Evolutionary conservation across 2,329 filamentous ascomycete species (phyloP), one percentile per base, ranked within the genome.

Genomic region (Sporothrix schenckii): DNA sequence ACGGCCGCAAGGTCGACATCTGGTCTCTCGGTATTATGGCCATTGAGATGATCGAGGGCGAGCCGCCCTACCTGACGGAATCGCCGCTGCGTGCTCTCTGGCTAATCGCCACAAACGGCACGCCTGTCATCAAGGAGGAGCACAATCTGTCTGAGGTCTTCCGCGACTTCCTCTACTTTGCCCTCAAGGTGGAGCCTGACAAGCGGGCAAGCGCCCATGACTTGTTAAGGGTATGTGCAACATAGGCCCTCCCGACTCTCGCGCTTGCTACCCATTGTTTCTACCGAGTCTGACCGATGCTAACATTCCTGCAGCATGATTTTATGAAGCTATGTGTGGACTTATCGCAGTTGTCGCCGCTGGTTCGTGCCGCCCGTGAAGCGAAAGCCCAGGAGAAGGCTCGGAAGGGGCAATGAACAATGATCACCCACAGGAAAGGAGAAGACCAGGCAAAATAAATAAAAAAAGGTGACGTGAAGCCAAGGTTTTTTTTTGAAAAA

Each of bases 11-110:
- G 81, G 94, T 99, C 69, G 95, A 99, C 78, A 97, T 99, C 75
- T 99, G 95, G 95, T 97, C 92, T 71, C 84, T 99, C 58, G 95
- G 95, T 71, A 99, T 99, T 82, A 98, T 99, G 95, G 93, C 95
- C 9, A 98, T 99, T 77, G 95, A 99, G 81, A 99, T 99, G 95
- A 97, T 99, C 74, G 95, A 98, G 82, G 95, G 94, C 79, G 95
- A 98, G 80, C 95, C 95, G 14, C 95, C 95, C 30, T 99, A 98
- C 79, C 85, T 99, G 71, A 98, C 94, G 52, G 95, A 99, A 80
- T 96, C 93, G 50, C 95, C 95, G 5, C 85, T 99, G 30, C 89
- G 94, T 72, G 95, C 95, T 1, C 85, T 99, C 50, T 99, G 95
- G 86, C 83, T 99, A 76, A 99, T 99, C 79, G 95, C 95, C 69